Evolutionary conservation across 768 basidiomycete species (phyloP).

Genomic region (Podaxis sp.): DNA sequence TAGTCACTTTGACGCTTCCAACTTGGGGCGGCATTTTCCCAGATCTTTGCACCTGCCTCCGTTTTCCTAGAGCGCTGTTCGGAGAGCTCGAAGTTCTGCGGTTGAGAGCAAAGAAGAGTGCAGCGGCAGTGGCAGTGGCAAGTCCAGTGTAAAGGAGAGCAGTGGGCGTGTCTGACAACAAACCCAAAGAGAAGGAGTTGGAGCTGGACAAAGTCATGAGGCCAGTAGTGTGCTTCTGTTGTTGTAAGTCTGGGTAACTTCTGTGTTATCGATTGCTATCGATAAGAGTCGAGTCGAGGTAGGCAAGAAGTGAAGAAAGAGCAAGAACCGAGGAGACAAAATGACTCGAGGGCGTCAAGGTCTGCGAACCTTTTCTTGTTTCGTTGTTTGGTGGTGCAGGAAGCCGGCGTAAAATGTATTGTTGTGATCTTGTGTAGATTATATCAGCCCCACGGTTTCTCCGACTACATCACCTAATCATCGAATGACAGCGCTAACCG

Average conservation of each 20-base stretch:
- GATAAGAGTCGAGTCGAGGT: background rate
- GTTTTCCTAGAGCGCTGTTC: background rate
- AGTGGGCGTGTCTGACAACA: background rate
- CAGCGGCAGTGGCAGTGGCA: background rate
- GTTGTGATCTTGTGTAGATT: background rate
- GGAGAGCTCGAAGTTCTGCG: background rate
- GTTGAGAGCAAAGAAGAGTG: conserved; percentile 11
- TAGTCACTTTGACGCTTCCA: conserved; percentile 45
- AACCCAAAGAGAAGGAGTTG: background rate
- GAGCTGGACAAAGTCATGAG: background rate
- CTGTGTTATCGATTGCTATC: conserved; percentile 8
- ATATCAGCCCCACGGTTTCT: background rate
- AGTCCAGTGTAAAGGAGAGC: conserved; percentile 6
- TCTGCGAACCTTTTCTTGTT: background rate
- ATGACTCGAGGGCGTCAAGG: background rate
- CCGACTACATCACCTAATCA: background rate
- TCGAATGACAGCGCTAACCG: background rate
- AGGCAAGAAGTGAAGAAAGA: background rate
- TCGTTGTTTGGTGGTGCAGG: background rate
- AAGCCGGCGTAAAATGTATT: background rate
- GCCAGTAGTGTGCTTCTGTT: background rate
- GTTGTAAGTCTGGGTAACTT: background rate
- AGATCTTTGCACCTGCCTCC: background rate
- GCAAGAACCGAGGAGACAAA: background rate
- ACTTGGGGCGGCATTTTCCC: conserved; percentile 19